These are phyloP conservation scores for Aspergillus coremiiformis DNA, from an alignment of 495 filamentous ascomycete genomes.

Conservation along the genomic window DNA sequence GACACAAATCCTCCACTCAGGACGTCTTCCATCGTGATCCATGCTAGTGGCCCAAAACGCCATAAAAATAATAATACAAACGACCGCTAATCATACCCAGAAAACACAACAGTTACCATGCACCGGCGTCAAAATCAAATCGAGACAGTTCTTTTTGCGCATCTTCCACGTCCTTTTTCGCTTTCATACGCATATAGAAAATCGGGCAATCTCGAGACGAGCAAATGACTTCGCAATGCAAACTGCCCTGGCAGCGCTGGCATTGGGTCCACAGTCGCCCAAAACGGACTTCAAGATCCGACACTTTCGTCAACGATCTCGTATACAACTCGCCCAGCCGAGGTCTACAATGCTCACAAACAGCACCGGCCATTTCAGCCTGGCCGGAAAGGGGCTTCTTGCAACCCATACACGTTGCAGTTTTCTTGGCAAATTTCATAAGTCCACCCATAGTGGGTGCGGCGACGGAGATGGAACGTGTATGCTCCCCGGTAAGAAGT, in stretches of 20 bases:
- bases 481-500: conserved; percentile 83
- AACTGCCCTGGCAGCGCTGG: conserved; percentile 92
- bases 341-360: conserved; percentile 77
- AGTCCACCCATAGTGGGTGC: conserved; percentile 84
- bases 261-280: conserved; percentile 96
- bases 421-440: conserved; percentile 98
- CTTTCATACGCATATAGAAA: conserved; percentile 99
- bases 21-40: neutral
- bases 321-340: conserved; percentile 90
- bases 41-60: conserved; percentile 4
- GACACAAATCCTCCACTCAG: neutral
- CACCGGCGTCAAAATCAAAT: conserved; percentile 75
- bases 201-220: conserved; percentile 94
- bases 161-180: conserved; percentile 97
- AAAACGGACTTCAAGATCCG: conserved; percentile 88
- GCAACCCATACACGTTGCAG: conserved; percentile 96
- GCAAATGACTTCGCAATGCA: conserved; percentile 98
- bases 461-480: conserved; percentile 80
- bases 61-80: conserved; percentile 4
- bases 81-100: conserved; percentile 5
- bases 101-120: conserved; percentile 41
- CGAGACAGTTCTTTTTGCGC: conserved; percentile 79
- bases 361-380: conserved; percentile 74
- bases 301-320: conserved; percentile 77
- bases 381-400: conserved; percentile 85